These are phyloP conservation scores for Solanum corneliomulleri DNA, from an alignment of 257 asterid species.

Conservation along the genomic window DNA sequence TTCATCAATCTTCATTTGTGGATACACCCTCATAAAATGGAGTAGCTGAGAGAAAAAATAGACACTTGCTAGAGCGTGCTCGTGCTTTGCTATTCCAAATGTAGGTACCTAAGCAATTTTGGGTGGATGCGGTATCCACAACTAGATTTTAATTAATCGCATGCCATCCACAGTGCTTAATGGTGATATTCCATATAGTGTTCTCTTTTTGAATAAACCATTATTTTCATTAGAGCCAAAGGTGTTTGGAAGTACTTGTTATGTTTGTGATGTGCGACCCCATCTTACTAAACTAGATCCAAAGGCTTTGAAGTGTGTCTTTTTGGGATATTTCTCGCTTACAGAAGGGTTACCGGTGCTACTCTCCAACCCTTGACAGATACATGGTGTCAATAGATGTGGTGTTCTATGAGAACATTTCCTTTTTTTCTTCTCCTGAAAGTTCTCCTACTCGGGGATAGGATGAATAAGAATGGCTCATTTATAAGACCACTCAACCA, in stretches of 20 bases:
- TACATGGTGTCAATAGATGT: too few relatives aligned
- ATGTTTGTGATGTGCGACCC: not conserved
- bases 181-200: not conserved
- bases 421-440: too few relatives aligned
- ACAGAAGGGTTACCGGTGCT: too few relatives aligned
- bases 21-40: too few relatives aligned
- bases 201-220: not conserved
- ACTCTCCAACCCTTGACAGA: too few relatives aligned
- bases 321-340: too few relatives aligned
- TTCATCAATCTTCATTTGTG: too few relatives aligned
- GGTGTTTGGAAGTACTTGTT: not conserved
- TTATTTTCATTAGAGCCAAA: not conserved
- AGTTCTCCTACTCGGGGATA: too few relatives aligned
- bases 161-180: not conserved
- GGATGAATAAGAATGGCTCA: too few relatives aligned
- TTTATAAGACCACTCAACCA: too few relatives aligned
- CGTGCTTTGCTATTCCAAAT: not conserved
- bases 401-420: too few relatives aligned
- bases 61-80: not conserved
- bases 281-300: not conserved
- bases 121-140: not conserved
- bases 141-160: not conserved
- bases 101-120: not conserved
- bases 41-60: too few relatives aligned
- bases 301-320: not conserved